Percentiles rank a stretch among this genome's conserved stretches.
These are phyloP conservation scores for Brassica nigra DNA, from an alignment of 345 rosid genomes.

Conservation along the genomic window DNA sequence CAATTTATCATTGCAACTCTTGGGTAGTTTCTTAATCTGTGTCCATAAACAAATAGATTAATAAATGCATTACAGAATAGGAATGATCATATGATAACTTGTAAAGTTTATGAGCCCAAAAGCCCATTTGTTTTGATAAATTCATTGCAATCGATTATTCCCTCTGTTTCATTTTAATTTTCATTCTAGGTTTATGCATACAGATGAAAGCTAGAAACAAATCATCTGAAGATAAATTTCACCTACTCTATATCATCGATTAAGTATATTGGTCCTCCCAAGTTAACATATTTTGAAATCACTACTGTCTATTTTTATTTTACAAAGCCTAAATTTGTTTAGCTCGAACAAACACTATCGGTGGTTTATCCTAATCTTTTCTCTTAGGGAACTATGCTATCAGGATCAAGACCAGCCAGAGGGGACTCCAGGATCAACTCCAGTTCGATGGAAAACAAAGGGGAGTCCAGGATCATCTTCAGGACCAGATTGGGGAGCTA, in stretches of 20 bases:
- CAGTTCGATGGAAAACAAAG: conserved; percentile 5
- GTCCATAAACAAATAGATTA: too few relatives aligned
- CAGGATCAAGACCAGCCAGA: not conserved
- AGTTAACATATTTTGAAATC: not conserved
- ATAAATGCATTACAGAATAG: too few relatives aligned
- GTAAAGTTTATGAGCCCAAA: too few relatives aligned
- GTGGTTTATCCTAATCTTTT: not conserved
- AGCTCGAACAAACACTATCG: not conserved
- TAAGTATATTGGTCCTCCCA: not conserved
- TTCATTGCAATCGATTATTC: too few relatives aligned
- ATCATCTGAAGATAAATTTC: too few relatives aligned
- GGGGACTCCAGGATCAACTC: not conserved
- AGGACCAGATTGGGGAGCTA: not conserved
- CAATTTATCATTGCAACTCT: too few relatives aligned
- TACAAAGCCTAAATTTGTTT: not conserved
- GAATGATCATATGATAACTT: too few relatives aligned
- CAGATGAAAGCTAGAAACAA: too few relatives aligned
- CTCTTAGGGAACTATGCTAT: not conserved
- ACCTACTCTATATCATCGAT: not conserved
- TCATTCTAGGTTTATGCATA: too few relatives aligned
- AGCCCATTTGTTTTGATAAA: too few relatives aligned
- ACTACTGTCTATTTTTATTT: not conserved
- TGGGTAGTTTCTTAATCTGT: too few relatives aligned
- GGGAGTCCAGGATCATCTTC: conserved; percentile 15
- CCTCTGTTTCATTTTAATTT: too few relatives aligned